Conservation (phyloP, 83 land plant genomes). For the Larix sibirica region DNA sequence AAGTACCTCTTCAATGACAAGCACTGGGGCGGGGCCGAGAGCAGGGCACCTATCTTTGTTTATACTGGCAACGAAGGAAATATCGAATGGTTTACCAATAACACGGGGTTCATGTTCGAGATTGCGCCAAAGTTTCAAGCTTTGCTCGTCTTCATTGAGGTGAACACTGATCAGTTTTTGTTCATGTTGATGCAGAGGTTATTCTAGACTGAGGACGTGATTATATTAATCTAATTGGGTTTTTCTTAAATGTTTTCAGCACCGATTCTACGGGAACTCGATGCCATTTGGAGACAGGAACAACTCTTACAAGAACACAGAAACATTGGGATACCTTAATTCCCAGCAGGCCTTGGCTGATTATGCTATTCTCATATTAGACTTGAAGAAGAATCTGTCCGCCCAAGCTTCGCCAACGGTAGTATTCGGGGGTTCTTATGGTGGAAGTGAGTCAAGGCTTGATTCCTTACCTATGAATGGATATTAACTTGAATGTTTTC, state of each 20-base stretch:
- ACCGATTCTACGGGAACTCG: constrained; percentile 87
- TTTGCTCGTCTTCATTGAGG: constrained; percentile 84
- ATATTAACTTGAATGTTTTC: neutral
- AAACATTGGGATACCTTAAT: constrained; percentile 68
- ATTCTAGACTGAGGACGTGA: neutral
- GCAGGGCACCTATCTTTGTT: constrained; percentile 77
- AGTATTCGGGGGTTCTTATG: constrained; percentile 94
- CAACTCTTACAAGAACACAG: constrained; percentile 53
- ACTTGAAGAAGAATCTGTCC: constrained; percentile 76
- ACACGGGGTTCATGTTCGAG: constrained; percentile 88
- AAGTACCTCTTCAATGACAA: constrained; percentile 62
- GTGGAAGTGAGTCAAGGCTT: constrained; percentile 74
- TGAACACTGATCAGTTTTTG: constrained; percentile 2
- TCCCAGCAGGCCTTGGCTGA: constrained; percentile 91
- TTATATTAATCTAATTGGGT: neutral
- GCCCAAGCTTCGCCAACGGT: constrained; percentile 84
- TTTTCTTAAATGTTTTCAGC: constrained; percentile 33
- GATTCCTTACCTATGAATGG: neutral
- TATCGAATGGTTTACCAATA: constrained; percentile 90
- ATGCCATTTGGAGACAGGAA: constrained; percentile 78
- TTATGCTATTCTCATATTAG: constrained; percentile 69
- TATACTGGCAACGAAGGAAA: constrained; percentile 93
- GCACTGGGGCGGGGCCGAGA: constrained; percentile 66
- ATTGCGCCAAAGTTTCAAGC: constrained; percentile 84
- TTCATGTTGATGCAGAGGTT: neutral